A percentile compares a stretch with the other conserved stretches of the same genome.
phyloP scores from a whole-genome alignment of 148 eudicot species.

The Nepenthes mirabilis region DNA sequence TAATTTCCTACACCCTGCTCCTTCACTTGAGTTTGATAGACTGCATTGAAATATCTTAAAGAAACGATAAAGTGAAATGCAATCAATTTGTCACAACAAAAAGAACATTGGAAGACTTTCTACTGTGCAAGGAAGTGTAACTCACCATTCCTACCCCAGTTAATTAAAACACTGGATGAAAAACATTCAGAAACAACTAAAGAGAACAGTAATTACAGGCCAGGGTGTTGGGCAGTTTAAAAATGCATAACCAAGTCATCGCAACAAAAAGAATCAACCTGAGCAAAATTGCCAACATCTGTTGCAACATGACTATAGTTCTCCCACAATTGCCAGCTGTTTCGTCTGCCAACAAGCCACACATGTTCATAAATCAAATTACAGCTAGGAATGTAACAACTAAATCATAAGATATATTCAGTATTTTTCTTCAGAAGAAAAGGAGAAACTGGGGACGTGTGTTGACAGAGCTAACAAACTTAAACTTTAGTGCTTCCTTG shows the following conservation, averaged over 20 bases:
- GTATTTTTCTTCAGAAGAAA: no score
- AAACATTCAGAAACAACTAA: no score
- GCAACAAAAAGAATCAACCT: slow-evolving; percentile 21
- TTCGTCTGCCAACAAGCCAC: slow-evolving; percentile 35
- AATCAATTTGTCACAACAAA: no score
- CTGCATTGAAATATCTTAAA: no score
- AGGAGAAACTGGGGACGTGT: slow-evolving; percentile 5
- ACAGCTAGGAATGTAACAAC: neutral
- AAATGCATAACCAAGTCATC: neutral
- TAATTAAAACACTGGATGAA: no score
- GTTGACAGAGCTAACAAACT: slow-evolving; percentile 30
- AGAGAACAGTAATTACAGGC: no score
- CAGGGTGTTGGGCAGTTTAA: neutral
- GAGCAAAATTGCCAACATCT: slow-evolving; percentile 63
- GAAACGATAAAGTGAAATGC: no score
- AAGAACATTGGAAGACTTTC: no score
- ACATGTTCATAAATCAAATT: neutral
- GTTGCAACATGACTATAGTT: slow-evolving; percentile 78
- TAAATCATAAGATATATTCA: neutral
- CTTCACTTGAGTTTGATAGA: no score
- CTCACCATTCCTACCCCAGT: no score
- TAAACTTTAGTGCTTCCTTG: slow-evolving; percentile 80
- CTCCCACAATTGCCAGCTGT: slow-evolving; percentile 98
- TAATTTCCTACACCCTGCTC: no score
- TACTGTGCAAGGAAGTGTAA: no score